Base-by-base conservation (phyloP, 768 basidiomycete species). In the Naganishia antarctica region DNA sequence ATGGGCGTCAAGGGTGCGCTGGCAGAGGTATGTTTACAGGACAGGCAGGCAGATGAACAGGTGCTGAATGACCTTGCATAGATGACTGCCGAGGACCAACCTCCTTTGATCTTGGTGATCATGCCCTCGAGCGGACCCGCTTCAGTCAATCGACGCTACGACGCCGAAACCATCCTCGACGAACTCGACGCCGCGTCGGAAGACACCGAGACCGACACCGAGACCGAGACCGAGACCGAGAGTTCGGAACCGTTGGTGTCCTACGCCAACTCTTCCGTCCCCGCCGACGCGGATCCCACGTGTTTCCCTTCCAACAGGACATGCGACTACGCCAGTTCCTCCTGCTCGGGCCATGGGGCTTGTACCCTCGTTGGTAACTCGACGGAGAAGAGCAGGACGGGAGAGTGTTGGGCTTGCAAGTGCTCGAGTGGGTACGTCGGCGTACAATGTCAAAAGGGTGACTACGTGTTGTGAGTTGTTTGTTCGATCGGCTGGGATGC, bases 91-190 rank as follows among this genome's bases (percentile, higher is more conserved):
- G 70, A 71, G 3, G 59, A 66, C 50, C 72, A 73, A 12, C 73
- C 75, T 23, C 74, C 75, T 40, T 57, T 76, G 4, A 68, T 74
- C 47, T 60, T 76, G n/a, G 70, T 76, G 57, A 70, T 76, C 69
- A 64, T 71, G 37, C 75, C 75, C 31, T 63, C 61, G 18, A 51
- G 57, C 60, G 51, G 45, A 28, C 13, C 47, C 44, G 60, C n/a
- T n/a, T n/a, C n/a, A n/a, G n/a, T n/a, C n/a, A n/a, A n/a, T n/a
- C n/a, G n/a, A n/a, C n/a, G n/a, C n/a, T n/a, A n/a, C n/a, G 49
- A 61, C 49, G 34, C 59, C 32, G 59, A 44, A 46, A 13, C n/a
- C 28, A 43, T 41, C 21, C 43, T 43, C 13, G 31, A 57, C 7
- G 53, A 57, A 15, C 28, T 49, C 62, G 40, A 67, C 66, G 23